phyloP scores from a whole-genome alignment of 2,329 filamentous ascomycete species.

The Botryotinia globosa region DNA sequence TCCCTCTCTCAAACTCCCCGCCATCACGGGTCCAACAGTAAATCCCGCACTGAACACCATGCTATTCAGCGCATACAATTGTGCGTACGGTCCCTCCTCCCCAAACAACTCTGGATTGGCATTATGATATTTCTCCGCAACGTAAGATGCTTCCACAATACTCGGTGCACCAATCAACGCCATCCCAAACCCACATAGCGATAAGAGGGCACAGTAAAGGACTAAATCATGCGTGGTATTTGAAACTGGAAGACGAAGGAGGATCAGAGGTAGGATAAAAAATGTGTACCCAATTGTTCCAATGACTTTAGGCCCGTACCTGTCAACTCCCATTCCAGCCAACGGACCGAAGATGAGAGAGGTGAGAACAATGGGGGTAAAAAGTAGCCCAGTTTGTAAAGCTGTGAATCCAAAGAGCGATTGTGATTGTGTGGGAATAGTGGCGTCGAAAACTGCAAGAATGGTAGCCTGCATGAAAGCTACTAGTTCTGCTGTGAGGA shows the following conservation, averaged over 20 bases:
- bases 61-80: conserved; percentile 63
- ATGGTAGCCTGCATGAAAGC: conserved; percentile 46
- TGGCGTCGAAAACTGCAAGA: conserved; percentile 42
- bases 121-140: conserved; percentile 54
- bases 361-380: conserved; percentile 41
- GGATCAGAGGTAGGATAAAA: conserved; percentile 32
- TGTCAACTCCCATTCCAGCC: conserved; percentile 41
- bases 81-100: conserved; percentile 57
- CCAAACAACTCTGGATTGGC: conserved; percentile 56
- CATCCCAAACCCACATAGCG: conserved; percentile 50
- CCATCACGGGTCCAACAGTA: conserved; percentile 57
- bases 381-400: conserved; percentile 41
- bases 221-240: conserved; percentile 44
- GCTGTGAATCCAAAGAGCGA: conserved; percentile 41
- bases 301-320: conserved; percentile 39
- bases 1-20: conserved; percentile 49
- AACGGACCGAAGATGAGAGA: conserved; percentile 40
- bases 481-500: conserved; percentile 42
- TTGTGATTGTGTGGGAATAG: conserved; percentile 41
- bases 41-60: conserved; percentile 60
- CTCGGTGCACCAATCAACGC: conserved; percentile 52
- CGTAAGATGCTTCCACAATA: conserved; percentile 55
- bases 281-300: conserved; percentile 37
- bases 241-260: conserved; percentile 44
- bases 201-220: conserved; percentile 47